Base-by-base conservation (phyloP, 306 rosid species). In the Vachellia pachyceras region DNA sequence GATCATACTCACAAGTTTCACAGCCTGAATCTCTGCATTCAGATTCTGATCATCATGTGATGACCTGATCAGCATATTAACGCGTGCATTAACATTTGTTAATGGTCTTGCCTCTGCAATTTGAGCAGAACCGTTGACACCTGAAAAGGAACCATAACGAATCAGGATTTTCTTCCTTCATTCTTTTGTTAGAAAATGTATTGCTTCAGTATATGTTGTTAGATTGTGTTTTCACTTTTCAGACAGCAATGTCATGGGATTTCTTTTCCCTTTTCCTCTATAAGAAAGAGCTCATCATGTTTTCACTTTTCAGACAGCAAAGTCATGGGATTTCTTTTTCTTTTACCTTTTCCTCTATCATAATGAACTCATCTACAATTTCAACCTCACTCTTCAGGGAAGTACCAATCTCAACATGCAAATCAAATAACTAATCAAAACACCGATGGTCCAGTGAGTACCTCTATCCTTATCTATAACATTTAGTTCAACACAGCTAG, bases 1-100 rank as follows among this genome's bases (percentile, higher is more conserved):
- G 75, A n/a, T 36, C 6, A 7, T 40, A 73, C 94, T 58, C 83
- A 90, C 97, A 74, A 75, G 84, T 84, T 83, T 86, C 75, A 77
- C 85, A 2, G 69, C 61, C 35, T 74, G 72, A 65, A 58, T 69
- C 77, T 79, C 83, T 69, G 79, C 84, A 81, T 83, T 73, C 40
- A 33, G 35, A 79, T 88, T 85, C 76, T 66, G 90, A 69, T 57
- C 60, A 72, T 79, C 60, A 72, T 69, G 75, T 15, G 93, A 79
- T 54, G 87, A 77, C 84, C 87, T 87, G 72, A 73, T 76, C 60
- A 83, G 91, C 84, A 82, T 73, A 41, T 36, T 82, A 10, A 37
- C 77, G 29, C 80, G 75, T 74, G 83, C 87, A 11, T 47, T 84
- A 33, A 70, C 73, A 76, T 82, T 82, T 45, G 81, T 68, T 39